Evolutionary conservation across 129 eudicot species (phyloP), one percentile per base, ranked within the genome.

Genomic region (Artemisia annua): DNA sequence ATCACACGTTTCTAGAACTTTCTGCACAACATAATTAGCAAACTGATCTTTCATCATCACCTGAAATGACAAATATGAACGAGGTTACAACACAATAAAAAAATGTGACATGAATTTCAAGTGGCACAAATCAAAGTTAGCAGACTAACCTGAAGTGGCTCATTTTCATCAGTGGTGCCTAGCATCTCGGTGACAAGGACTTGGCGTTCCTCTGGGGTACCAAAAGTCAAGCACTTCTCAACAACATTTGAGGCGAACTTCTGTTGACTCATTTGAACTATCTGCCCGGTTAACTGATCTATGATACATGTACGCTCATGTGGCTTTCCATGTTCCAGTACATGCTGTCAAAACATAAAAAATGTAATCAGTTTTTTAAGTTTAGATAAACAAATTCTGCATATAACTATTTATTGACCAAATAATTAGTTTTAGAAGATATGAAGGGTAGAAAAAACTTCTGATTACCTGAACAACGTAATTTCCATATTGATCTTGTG

Each of bases 11-110:
- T 93, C 97, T 78, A 89, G 85, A 62, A 93, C 95, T 75, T 93
- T 93, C 85, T 93, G 98, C 26, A 93, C 98, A 46, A 93, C 98
- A 18, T 93, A 93, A 66, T 93, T 92, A 15, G 96, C 98, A 80
- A 89, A 92, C 81, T 92, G 98, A 77, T 89, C 98, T 52, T 93
- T 93, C 98, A 93, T 93, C 98, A 93, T 90, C 63, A 81, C 98
- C 98, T 93, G 83, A 62, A 8, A 70, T 13, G 12, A 61, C 30
- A 77, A 26, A 30, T 30, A 39, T 24, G 24, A n/a, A 65, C 52
- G 3, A 67, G 73, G 32, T 43, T 24, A 22, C 32, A 48, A 35
- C 7, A 11, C 52, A 16, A 61, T 20, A 63, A 26, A 51, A 10
- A 59, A 3, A 48, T 3, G 24, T 28, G 58, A 32, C 43, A 49